Conservation (phyloP, 116 monocot species). For the Trichopus zeylanicus region DNA sequence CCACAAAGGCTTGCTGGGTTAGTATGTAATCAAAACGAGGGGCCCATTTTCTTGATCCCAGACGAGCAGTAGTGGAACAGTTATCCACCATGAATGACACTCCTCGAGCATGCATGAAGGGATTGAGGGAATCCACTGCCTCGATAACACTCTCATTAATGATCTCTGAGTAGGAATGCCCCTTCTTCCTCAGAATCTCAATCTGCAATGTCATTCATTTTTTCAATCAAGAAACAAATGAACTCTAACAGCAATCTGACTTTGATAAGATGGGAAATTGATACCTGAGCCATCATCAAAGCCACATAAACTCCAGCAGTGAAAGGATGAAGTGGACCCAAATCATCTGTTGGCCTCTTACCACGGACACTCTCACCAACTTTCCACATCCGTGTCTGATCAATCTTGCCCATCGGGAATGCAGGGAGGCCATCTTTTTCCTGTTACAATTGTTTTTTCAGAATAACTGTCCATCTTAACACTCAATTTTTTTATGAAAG, state of each 20-base stretch:
- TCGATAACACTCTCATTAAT: no score
- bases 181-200: no score
- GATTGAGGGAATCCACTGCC: no score
- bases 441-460: slow-evolving; percentile 25
- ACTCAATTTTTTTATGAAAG: no score
- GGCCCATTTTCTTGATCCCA: slow-evolving; percentile 93
- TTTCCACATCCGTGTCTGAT: slow-evolving; percentile 98
- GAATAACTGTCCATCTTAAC: no score
- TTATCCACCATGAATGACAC: no score
- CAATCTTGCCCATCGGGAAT: slow-evolving; percentile 98
- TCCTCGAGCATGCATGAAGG: no score
- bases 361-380: slow-evolving; percentile 86
- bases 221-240: no score
- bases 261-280: no score
- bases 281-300: slow-evolving; percentile 93
- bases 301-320: slow-evolving; percentile 94
- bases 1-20: slow-evolving; percentile 85
- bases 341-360: slow-evolving; percentile 52
- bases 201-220: no score
- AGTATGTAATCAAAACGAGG: slow-evolving; percentile 94
- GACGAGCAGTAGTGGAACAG: slow-evolving; percentile 90
- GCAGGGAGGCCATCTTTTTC: slow-evolving; percentile 96
- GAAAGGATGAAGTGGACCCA: slow-evolving; percentile 88
- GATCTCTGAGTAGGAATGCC: no score
- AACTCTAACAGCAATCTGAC: no score